A percentile compares a stretch with the other conserved stretches of the same genome.
Conservation (phyloP, 2,329 filamentous ascomycete genomes). For the Scleromitrula shiraiana region DNA sequence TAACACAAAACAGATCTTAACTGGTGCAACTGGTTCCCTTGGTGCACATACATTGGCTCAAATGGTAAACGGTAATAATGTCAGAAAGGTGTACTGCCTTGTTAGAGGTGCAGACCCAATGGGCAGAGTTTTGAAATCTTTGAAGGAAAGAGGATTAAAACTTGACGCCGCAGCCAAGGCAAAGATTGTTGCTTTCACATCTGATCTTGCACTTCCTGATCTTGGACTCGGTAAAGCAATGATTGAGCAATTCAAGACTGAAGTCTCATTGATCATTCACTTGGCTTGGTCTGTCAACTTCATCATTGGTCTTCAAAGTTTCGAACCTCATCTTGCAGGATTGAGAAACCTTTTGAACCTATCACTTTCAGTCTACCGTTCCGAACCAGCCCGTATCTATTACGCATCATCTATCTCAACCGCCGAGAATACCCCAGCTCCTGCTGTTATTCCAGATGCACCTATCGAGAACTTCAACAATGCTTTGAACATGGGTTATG, state of each 20-base stretch:
- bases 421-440: conserved; percentile 26
- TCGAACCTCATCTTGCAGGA: conserved; percentile 25
- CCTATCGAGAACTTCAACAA: conserved; percentile 16
- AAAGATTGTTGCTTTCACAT: conserved; percentile 6
- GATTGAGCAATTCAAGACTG: conserved; percentile 26
- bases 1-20: conserved; percentile 38
- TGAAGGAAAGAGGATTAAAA: conserved; percentile 7
- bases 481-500: conserved; percentile 43
- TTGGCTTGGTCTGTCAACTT: conserved; percentile 12
- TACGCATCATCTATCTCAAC: conserved; percentile 34
- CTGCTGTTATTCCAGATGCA: conserved; percentile 30
- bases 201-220: conserved; percentile 2
- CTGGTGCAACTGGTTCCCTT: conserved; percentile 58
- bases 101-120: conserved; percentile 35
- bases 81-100: conserved; percentile 45
- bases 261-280: conserved; percentile 25
- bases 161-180: not conserved
- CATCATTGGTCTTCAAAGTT: conserved; percentile 7
- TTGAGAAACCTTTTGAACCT: conserved; percentile 9
- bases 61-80: conserved; percentile 48
- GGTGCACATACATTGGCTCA: conserved; percentile 53
- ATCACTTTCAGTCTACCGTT: conserved; percentile 19
- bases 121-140: conserved; percentile 7
- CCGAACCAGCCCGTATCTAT: conserved; percentile 26
- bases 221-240: conserved; percentile 15